These are phyloP conservation scores for Paracamarosporium sp. DNA, from an alignment of 2,329 filamentous ascomycete genomes.

Conservation along the genomic window DNA sequence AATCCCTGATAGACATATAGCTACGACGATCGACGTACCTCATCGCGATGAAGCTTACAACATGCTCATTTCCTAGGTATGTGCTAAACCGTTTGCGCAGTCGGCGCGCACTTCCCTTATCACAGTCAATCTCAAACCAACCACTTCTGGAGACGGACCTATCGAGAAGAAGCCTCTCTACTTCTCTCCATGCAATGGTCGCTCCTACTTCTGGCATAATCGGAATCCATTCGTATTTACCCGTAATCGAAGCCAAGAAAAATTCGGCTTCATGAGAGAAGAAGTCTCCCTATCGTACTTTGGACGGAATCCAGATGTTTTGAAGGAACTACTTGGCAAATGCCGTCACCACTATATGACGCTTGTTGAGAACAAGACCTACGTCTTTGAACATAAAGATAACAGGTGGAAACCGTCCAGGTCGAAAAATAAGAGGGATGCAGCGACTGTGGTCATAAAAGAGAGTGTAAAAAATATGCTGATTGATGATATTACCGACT, in stretches of 20 bases:
- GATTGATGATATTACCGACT: constrained; percentile 75
- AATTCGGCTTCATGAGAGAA: constrained; percentile 13
- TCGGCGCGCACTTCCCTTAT: constrained; percentile 16
- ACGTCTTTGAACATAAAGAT: constrained; percentile 21
- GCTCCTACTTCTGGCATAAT: constrained; percentile 19
- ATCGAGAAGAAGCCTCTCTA: constrained; percentile 18
- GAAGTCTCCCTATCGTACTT: constrained; percentile 19
- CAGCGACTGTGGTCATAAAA: constrained; percentile 72
- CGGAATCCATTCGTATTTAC: constrained; percentile 15
- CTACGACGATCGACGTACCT: constrained; percentile 14
- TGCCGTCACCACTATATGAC: constrained; percentile 17
- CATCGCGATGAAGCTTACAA: constrained; percentile 19
- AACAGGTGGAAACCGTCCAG: constrained; percentile 16
- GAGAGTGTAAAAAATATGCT: constrained; percentile 68
- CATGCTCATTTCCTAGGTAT: constrained; percentile 17
- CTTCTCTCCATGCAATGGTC: constrained; percentile 19
- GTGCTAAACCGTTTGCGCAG: constrained; percentile 12
- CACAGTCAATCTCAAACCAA: constrained; percentile 21
- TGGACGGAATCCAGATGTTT: constrained; percentile 16
- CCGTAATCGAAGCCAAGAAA: constrained; percentile 10
- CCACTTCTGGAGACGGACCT: background rate
- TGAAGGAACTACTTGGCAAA: constrained; percentile 14
- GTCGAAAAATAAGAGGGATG: constrained; percentile 15
- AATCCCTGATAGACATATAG: constrained; percentile 12
- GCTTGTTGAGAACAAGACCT: constrained; percentile 20